Evolutionary conservation across 73 alveolate species (phyloP).

Genomic region (Tetrahymena thermophila): DNA sequence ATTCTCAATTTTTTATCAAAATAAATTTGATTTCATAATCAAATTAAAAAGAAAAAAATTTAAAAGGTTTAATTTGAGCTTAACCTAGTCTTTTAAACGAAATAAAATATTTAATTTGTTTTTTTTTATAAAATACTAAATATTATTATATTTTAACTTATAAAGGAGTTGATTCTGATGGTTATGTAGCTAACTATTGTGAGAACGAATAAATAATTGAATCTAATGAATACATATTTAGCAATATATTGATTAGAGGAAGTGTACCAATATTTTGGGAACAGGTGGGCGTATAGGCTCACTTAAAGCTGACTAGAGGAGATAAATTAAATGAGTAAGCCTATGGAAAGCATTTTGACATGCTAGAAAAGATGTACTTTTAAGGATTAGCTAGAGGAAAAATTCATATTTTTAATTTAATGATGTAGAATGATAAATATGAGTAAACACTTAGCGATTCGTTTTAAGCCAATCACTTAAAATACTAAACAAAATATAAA

Average conservation of each 20-base stretch:
- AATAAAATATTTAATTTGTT: neutral
- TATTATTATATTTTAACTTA: neutral
- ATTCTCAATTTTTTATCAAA: neutral
- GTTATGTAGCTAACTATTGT: neutral
- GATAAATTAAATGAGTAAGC: neutral
- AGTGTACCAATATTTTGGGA: neutral
- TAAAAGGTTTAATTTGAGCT: no score
- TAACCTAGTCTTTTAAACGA: neutral
- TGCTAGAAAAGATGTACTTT: neutral
- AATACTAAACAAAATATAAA: neutral
- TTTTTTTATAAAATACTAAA: neutral
- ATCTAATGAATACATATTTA: neutral
- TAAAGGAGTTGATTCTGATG: neutral
- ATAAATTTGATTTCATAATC: no score
- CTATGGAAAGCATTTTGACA: neutral
- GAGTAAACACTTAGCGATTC: neutral
- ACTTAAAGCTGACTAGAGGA: neutral
- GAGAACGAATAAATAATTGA: neutral
- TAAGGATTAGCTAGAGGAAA: neutral
- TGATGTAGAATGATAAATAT: neutral
- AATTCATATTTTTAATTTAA: neutral
- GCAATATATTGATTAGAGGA: neutral
- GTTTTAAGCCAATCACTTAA: neutral
- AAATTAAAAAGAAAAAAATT: no score
- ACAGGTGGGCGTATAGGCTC: neutral